Evolutionary conservation across 2,329 filamentous ascomycete genomes (phyloP), one percentile per base, ranked within the genome.

Genomic region (Cercospora sesami): DNA sequence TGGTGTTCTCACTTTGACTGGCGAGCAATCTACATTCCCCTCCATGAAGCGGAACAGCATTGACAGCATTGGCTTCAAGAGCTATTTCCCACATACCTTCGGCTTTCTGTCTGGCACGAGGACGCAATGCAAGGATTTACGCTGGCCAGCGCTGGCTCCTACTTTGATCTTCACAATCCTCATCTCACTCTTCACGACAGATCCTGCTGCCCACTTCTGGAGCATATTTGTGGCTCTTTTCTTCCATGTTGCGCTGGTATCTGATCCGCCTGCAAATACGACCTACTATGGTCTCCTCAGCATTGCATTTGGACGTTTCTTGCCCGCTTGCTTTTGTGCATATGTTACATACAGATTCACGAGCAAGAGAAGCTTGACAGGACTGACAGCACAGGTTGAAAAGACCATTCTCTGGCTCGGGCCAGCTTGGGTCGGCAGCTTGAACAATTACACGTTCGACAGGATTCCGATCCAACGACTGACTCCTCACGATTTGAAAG

Each of bases 371-470:
- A 89, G 91, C 0, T 85, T 97, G 28, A 80, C 79, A 1, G 90
- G 89, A 1, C 84, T 97, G 2, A 90, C 87, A 0, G 93, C 94
- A 0, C 94, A 97, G 77, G 75, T 97, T 53, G 94, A 97, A 76
- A 97, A 96, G 83, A 92, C 93, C 0, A 80, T 98, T 2, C 84
- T 98, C 30, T 98, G 93, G 91, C 84, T 99, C 0, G 94, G 94
- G 1, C 90, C 89, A 7, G 93, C 91, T 76, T 99, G 96, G 91
- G 88, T 97, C 45, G 95, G 94, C 16, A 90, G 92, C 1, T 81
- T 99, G 72, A 94, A 94, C 76, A 98, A 98, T 80, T 96, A 97
- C 80, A 98, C 95, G 0, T 92, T 99, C 75, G 91, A 93, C 74
- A 91, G 92, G 80, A 97, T 99, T 69, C 95, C 95, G 0, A 95